Base-by-base conservation (phyloP, 2,329 filamentous ascomycete genomes). In the Pseudopithomyces chartarum region DNA sequence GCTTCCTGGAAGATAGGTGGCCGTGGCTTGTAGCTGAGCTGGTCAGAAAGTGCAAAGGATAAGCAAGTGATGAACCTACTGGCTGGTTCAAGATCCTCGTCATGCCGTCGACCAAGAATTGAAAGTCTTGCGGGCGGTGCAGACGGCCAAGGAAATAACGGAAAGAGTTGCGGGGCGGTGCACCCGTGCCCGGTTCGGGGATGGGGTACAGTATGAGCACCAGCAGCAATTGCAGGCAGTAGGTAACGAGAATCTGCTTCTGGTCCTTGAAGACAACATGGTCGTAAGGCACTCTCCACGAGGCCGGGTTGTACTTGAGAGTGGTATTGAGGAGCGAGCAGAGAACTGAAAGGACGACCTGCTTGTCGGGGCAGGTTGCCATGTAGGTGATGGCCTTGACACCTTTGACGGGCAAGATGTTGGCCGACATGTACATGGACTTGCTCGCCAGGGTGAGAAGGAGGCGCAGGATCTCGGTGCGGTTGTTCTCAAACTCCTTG, bases 61-160 rank as follows among this genome's bases (percentile, higher is more conserved):
- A 12, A 15, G 12, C 10, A 17, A 10, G 1, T 7, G 22, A 4
- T 17, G 23, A n/a, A 61, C 70, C 60, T 73, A 85, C 82, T 22
- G 94, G 94, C 66, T 97, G 94, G 66, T 96, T 95, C 49, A 99
- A 81, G 46, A 98, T 91, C 66, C 92, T 87, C 0, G 89, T 93
- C 89, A 97, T 96, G 47, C 93, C 93, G 71, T 97, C 93, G 11
- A 96, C 91, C 22, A 98, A 87, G 73, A 99, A 99, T 74, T 99
- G 95, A 69, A 99, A 98, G 73, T 99, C 95, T 74, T 97, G 92
- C 1, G 94, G 91, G 45, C 95, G 87, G 77, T 98, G 95, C 44
- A 99, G 78, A 36, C 94, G 87, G 29, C 95, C 91, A 29, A 97
- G 85, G 64, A 96, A 97, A 75, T 97, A 92, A 15, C 95, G 90